Percentiles rank a stretch among this genome's conserved stretches.
Evolutionary conservation across 2,329 filamentous ascomycete genomes (phyloP).

Genomic region (Pseudogymnoascus sp.): DNA sequence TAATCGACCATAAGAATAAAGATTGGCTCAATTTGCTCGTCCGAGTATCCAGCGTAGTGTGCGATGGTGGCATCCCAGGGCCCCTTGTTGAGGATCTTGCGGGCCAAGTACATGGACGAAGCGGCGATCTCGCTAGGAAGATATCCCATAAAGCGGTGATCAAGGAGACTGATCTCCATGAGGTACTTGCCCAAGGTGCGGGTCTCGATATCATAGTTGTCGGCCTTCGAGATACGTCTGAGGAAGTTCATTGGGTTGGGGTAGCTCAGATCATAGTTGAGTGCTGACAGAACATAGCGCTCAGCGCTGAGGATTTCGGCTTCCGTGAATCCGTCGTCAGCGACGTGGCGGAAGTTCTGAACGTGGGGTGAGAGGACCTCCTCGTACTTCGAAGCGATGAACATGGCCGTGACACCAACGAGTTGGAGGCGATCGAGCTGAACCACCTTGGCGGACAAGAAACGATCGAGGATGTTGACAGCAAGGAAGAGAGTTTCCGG

Average conservation of each 20-base stretch:
- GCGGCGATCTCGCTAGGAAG: constrained; percentile 86
- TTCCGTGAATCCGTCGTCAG: constrained; percentile 92
- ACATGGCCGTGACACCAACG: constrained; percentile 97
- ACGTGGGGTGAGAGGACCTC: constrained; percentile 96
- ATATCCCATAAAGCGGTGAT: constrained; percentile 87
- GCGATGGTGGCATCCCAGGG: constrained; percentile 84
- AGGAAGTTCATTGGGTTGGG: constrained; percentile 99
- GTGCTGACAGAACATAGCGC: constrained; percentile 79
- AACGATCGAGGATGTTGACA: constrained; percentile 97
- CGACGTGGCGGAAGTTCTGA: constrained; percentile 90
- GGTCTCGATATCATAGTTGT: constrained; percentile 98
- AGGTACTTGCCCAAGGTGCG: constrained; percentile 96
- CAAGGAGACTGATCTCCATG: constrained; percentile 91
- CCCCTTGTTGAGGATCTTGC: constrained; percentile 81
- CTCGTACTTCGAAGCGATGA: constrained; percentile 98
- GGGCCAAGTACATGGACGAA: constrained; percentile 88
- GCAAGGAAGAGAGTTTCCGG: constrained; percentile 94
- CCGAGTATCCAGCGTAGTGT: constrained; percentile 87
- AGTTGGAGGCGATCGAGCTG: constrained; percentile 93
- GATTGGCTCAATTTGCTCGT: constrained; percentile 87
- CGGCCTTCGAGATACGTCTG: constrained; percentile 95
- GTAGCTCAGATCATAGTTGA: constrained; percentile 96
- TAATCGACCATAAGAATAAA: constrained; percentile 96
- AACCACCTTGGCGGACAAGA: constrained; percentile 90
- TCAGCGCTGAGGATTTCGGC: constrained; percentile 96